Percentiles rank a stretch among this genome's conserved stretches.
Evolutionary conservation across 768 basidiomycete species (phyloP).

Genomic region (Mycena rosella): DNA sequence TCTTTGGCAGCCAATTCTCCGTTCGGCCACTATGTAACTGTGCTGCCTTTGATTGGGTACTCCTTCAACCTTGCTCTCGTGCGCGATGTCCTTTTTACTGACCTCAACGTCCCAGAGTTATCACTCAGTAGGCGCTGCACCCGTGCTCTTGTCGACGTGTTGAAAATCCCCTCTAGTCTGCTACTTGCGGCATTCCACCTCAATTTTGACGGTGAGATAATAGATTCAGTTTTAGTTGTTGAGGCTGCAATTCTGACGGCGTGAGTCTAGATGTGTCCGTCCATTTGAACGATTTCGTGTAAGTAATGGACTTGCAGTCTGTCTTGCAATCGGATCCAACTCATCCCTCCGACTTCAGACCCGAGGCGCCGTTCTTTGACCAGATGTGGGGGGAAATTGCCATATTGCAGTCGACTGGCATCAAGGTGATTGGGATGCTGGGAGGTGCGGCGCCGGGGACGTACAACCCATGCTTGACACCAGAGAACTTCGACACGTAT

Average conservation of each 20-base stretch:
- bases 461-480: slow-evolving; percentile 39
- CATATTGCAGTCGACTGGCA: slow-evolving; percentile 36
- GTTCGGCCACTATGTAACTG: slow-evolving; percentile 39
- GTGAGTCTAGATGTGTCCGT: slow-evolving; percentile 38
- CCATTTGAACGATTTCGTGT: slow-evolving; percentile 40
- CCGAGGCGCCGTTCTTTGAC: slow-evolving; percentile 35
- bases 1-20: slow-evolving; percentile 30
- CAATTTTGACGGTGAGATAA: slow-evolving; percentile 38
- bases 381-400: slow-evolving; percentile 43
- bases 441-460: slow-evolving; percentile 43
- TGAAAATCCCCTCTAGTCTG: slow-evolving; percentile 21
- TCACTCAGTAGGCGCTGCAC: slow-evolving; percentile 36
- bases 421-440: slow-evolving; percentile 44
- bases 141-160: not conserved
- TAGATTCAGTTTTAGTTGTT: too few relatives aligned
- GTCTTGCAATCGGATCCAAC: too few relatives aligned
- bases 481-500: slow-evolving; percentile 37
- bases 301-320: too few relatives aligned
- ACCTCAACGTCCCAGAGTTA: too few relatives aligned
- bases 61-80: too few relatives aligned
- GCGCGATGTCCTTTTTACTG: too few relatives aligned
- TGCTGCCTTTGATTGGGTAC: slow-evolving; percentile 39
- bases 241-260: too few relatives aligned
- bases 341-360: too few relatives aligned
- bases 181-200: slow-evolving; percentile 45